Conservation (phyloP, 139 green algal genomes). For the Zygnema circumcarinatum region DNA sequence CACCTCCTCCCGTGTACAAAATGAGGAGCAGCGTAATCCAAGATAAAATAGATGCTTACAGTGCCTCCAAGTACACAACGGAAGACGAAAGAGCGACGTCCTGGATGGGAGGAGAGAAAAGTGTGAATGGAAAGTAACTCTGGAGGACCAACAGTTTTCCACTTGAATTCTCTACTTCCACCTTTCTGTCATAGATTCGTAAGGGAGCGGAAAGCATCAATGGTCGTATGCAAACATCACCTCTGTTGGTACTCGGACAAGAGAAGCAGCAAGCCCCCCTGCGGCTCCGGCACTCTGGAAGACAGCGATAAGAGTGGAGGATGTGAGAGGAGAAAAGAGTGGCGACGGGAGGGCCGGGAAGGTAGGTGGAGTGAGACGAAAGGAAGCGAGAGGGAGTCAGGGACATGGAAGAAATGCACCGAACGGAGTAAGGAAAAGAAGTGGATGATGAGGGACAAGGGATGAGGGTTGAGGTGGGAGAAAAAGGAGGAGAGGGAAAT, state of each 20-base stretch:
- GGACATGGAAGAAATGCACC: background rate
- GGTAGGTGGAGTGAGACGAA: background rate
- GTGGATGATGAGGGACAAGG: background rate
- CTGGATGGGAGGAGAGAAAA: background rate
- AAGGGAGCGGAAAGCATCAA: too few species aligned
- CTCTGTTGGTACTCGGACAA: conserved; percentile 94
- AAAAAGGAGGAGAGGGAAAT: conserved; percentile 2
- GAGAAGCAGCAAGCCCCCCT: conserved; percentile 82
- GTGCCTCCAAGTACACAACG: too few species aligned
- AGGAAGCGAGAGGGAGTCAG: background rate
- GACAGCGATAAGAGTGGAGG: background rate
- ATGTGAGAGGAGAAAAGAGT: background rate
- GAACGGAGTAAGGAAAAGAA: background rate
- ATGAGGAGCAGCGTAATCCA: background rate
- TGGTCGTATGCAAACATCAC: too few species aligned
- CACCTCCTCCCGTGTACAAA: background rate
- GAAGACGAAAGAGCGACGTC: background rate
- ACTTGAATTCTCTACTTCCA: too few species aligned
- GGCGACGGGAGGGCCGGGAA: background rate
- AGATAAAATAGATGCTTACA: too few species aligned
- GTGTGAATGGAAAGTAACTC: background rate
- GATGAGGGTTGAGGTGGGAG: background rate
- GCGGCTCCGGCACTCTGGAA: conserved; percentile 26
- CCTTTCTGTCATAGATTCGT: too few species aligned
- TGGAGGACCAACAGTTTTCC: too few species aligned